These are phyloP conservation scores for Hypoxylon sp. DNA, from an alignment of 2,329 filamentous ascomycete genomes.

Conservation along the genomic window DNA sequence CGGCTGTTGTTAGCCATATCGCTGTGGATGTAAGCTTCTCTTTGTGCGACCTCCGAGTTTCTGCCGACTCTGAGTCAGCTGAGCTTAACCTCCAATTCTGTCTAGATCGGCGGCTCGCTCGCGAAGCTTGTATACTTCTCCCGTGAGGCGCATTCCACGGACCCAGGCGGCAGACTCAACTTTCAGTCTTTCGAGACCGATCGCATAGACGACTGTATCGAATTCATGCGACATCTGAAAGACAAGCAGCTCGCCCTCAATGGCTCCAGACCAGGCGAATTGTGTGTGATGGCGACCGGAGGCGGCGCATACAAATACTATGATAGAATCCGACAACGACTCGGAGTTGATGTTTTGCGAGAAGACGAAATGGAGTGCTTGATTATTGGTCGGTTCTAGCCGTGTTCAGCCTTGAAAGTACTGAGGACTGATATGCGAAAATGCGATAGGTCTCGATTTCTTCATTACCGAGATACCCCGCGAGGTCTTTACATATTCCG, in stretches of 20 bases:
- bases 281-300: slow-evolving; percentile 95
- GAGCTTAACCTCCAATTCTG: slow-evolving; percentile 21
- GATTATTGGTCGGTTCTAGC: slow-evolving; percentile 79
- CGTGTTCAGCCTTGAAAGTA: background rate
- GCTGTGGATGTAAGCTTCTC: slow-evolving; percentile 84
- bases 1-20: slow-evolving; percentile 93
- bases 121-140: slow-evolving; percentile 99
- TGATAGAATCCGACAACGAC: slow-evolving; percentile 83
- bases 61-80: slow-evolving; percentile 27
- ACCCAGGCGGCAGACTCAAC: slow-evolving; percentile 89
- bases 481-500: slow-evolving; percentile 97
- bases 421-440: slow-evolving; percentile 32
- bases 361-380: slow-evolving; percentile 99
- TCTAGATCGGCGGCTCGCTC: slow-evolving; percentile 91
- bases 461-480: slow-evolving; percentile 98
- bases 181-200: slow-evolving; percentile 98
- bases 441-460: slow-evolving; percentile 83
- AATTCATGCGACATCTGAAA: slow-evolving; percentile 89
- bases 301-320: slow-evolving; percentile 98
- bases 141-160: slow-evolving; percentile 81
- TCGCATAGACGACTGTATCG: slow-evolving; percentile 90
- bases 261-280: slow-evolving; percentile 75
- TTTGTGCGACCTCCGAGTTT: slow-evolving; percentile 25
- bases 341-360: slow-evolving; percentile 88
- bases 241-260: slow-evolving; percentile 82